Evolutionary conservation across 208 protist species (phyloP).

Genomic region (Polymyxa betae): DNA sequence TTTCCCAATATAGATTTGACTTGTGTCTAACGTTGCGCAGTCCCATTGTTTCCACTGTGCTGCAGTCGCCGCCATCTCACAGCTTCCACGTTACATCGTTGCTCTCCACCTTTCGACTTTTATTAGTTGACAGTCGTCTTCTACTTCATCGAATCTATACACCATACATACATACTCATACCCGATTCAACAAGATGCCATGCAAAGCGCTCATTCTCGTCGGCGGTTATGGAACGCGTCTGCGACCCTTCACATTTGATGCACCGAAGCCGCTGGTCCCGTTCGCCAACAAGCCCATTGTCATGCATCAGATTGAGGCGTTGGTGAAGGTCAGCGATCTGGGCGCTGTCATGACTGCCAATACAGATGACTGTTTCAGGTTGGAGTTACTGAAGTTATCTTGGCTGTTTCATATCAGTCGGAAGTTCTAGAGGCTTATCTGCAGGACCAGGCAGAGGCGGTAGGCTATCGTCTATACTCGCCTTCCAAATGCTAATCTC

Average conservation of each 20-base stretch:
- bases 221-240: slow-evolving; percentile 86
- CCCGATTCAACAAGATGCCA: too few relatives aligned
- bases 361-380: too few relatives aligned
- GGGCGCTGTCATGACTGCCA: neutral
- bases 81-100: too few relatives aligned
- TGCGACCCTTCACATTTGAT: slow-evolving; percentile 94
- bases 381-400: slow-evolving; percentile 87
- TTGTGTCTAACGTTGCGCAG: too few relatives aligned
- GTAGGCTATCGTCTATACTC: neutral
- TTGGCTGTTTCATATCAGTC: slow-evolving; percentile 93
- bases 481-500: neutral
- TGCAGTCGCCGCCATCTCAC: too few relatives aligned
- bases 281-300: slow-evolving; percentile 96
- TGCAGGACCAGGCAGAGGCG: slow-evolving; percentile 80
- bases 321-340: slow-evolving; percentile 72
- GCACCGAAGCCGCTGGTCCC: slow-evolving; percentile 93
- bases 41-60: too few relatives aligned
- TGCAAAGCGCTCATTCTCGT: slow-evolving; percentile 71
- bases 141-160: too few relatives aligned
- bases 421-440: slow-evolving; percentile 87
- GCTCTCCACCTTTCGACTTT: too few relatives aligned
- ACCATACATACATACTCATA: too few relatives aligned
- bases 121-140: too few relatives aligned
- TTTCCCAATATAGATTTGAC: too few relatives aligned
- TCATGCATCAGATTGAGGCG: slow-evolving; percentile 94